Conservation (phyloP, 1,139 yeast species). For the Debaryomyces psychrophilus region DNA sequence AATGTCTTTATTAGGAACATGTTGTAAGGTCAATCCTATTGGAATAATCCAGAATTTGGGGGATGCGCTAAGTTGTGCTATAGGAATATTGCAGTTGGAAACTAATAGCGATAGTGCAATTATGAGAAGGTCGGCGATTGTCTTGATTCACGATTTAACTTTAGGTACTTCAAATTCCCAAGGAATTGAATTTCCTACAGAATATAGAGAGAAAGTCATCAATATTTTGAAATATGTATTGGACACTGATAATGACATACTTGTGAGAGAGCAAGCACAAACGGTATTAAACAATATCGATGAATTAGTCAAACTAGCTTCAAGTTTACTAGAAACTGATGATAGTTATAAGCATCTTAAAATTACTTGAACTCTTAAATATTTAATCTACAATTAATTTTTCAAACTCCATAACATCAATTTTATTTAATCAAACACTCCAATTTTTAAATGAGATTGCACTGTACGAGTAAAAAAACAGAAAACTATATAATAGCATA, state of each 20-base stretch:
- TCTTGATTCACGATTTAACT: conserved; percentile 66
- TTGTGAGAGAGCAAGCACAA: conserved; percentile 62
- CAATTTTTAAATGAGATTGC: neutral
- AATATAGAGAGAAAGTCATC: conserved; percentile 46
- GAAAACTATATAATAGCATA: conserved; percentile 8
- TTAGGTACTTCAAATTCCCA: conserved; percentile 45
- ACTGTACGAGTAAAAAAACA: conserved; percentile 7
- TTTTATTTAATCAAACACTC: conserved; percentile 1
- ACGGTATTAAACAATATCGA: conserved; percentile 47
- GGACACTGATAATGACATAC: conserved; percentile 55
- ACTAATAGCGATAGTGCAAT: conserved; percentile 47
- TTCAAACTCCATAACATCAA: conserved; percentile 7
- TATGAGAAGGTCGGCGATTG: conserved; percentile 77
- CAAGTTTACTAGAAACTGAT: neutral
- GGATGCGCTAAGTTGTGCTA: conserved; percentile 71
- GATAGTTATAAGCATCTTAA: neutral
- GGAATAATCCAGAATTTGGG: conserved; percentile 52
- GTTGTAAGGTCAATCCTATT: conserved; percentile 61
- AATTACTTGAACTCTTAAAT: neutral
- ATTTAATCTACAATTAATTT: neutral
- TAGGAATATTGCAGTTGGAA: conserved; percentile 72
- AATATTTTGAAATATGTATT: conserved; percentile 46
- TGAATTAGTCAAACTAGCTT: conserved; percentile 27
- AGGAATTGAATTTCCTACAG: conserved; percentile 52
- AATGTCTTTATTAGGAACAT: conserved; percentile 74